Conservation (phyloP, 805 yeast genomes). For the Blastobotrys terrestris region DNA sequence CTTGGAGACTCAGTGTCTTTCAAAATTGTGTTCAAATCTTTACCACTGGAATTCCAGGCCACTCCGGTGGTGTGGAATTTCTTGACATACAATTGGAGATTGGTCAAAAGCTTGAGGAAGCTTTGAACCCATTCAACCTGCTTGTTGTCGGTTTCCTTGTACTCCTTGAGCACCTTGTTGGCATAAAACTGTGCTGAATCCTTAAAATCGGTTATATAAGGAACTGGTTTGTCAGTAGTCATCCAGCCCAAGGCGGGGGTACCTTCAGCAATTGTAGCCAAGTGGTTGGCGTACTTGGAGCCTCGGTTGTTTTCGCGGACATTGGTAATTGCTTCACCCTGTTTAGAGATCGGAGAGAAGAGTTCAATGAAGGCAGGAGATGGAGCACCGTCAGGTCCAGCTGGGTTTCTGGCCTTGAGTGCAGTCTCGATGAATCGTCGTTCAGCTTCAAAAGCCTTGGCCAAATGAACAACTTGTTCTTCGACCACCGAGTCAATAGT, state of each 20-base stretch:
- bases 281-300: constrained; percentile 58
- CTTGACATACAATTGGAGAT: constrained; percentile 65
- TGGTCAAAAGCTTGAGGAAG: constrained; percentile 59
- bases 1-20: constrained; percentile 18
- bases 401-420: constrained; percentile 59
- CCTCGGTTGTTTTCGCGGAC: constrained; percentile 71
- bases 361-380: constrained; percentile 40
- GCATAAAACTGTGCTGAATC: constrained; percentile 95
- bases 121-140: constrained; percentile 79
- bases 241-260: constrained; percentile 91
- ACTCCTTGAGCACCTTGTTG: constrained; percentile 81
- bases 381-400: constrained; percentile 35
- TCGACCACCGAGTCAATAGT: constrained; percentile 52
- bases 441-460: constrained; percentile 53
- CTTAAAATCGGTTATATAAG: constrained; percentile 67
- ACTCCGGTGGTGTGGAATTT: constrained; percentile 81
- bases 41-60: constrained; percentile 63
- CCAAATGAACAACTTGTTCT: constrained; percentile 34
- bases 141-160: constrained; percentile 59
- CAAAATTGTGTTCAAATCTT: constrained; percentile 48
- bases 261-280: constrained; percentile 84
- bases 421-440: constrained; percentile 55
- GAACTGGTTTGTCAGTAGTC: constrained; percentile 63
- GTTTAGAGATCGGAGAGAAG: constrained; percentile 62
- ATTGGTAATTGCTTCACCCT: constrained; percentile 50